Conservation (phyloP, 108 stramenopile species). For the Mediolabrus comicus region DNA sequence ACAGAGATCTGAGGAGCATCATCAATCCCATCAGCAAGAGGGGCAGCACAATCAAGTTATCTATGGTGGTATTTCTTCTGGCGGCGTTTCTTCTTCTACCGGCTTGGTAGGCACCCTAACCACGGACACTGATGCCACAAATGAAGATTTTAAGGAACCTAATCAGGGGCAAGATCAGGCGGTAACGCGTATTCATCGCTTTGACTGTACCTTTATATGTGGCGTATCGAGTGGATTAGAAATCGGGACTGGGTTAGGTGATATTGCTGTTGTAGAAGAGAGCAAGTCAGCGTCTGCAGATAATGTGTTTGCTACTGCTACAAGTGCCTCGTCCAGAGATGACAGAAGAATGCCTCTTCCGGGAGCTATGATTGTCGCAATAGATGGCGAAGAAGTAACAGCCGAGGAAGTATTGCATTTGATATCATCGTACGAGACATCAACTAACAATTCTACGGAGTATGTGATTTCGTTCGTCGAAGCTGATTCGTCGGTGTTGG, state of each 20-base stretch:
- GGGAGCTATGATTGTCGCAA: conserved; percentile 46
- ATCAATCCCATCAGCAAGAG: background rate
- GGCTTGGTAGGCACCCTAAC: background rate
- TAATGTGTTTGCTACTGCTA: background rate
- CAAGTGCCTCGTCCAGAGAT: background rate
- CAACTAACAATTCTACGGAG: background rate
- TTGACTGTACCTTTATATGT: background rate
- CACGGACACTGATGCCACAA: background rate
- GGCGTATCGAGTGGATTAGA: conserved; percentile 16
- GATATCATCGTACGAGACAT: background rate
- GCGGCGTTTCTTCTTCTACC: conserved; percentile 5
- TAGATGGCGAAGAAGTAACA: conserved; percentile 42
- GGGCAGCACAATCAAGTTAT: background rate
- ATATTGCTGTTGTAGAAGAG: background rate
- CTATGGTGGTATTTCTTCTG: background rate
- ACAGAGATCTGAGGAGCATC: background rate
- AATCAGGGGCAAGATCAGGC: background rate
- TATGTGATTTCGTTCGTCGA: conserved; percentile 56
- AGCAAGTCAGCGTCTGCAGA: background rate
- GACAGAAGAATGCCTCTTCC: conserved; percentile 7
- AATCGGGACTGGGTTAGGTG: background rate
- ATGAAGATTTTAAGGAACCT: background rate
- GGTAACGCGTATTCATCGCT: background rate
- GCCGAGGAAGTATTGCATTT: conserved; percentile 28
- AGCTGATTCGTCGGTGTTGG: conserved; percentile 42